Evolutionary conservation across 495 filamentous ascomycete species (phyloP).

Genomic region (Lichenothelia convexa): DNA sequence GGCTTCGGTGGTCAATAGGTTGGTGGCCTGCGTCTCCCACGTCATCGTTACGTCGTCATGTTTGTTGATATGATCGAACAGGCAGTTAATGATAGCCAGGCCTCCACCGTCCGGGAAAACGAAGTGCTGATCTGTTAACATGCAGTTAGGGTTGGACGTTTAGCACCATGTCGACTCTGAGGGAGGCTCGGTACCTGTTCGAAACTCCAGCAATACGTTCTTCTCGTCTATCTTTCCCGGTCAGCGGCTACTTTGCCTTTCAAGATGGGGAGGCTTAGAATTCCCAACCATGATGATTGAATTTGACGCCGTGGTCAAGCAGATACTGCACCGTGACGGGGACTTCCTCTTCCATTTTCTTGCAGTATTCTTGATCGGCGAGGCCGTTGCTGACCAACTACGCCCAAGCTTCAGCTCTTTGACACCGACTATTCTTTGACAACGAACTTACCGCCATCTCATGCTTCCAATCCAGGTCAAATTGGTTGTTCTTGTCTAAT

Average conservation of each 20-base stretch:
- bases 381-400: constrained; percentile 11
- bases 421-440: too few relatives aligned
- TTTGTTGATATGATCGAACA: constrained; percentile 8
- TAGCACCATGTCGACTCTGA: too few relatives aligned
- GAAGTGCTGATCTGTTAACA: constrained; percentile 7
- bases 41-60: constrained; percentile 6
- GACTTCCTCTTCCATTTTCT: constrained; percentile 9
- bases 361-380: constrained; percentile 13
- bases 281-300: constrained; percentile 12
- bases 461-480: constrained; percentile 13
- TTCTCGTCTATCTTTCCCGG: too few relatives aligned
- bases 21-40: constrained; percentile 9
- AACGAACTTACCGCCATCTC: too few relatives aligned
- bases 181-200: too few relatives aligned
- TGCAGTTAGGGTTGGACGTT: too few relatives aligned
- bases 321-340: constrained; percentile 8
- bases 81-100: constrained; percentile 8
- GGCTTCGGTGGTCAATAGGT: constrained; percentile 8
- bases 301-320: constrained; percentile 10
- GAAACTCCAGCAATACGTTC: constrained; percentile 12
- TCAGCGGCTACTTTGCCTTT: too few relatives aligned
- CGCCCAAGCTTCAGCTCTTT: too few relatives aligned
- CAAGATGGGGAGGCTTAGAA: too few relatives aligned
- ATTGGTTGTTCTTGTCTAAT: neutral
- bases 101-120: constrained; percentile 13